Evolutionary conservation across 805 yeast species (phyloP).

Genomic region (Metschnikowia cubensis): DNA sequence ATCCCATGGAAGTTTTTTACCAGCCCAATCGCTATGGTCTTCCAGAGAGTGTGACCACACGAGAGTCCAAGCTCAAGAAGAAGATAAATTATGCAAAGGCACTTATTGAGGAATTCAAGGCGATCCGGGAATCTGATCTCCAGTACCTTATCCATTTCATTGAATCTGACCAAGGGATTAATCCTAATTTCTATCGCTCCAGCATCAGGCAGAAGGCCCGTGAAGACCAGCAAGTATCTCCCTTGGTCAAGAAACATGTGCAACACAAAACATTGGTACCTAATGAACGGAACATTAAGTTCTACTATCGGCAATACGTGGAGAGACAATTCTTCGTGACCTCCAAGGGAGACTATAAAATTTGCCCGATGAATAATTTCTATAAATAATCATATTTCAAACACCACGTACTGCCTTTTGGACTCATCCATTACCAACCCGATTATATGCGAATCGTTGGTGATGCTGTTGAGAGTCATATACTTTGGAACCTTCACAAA

Average conservation of each 20-base stretch:
- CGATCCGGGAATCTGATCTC: slow-evolving; percentile 21
- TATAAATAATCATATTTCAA: slow-evolving; percentile 34
- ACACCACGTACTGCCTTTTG: slow-evolving; percentile 36
- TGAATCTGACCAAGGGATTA: slow-evolving; percentile 10
- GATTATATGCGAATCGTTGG: slow-evolving; percentile 16
- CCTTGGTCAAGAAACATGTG: slow-evolving; percentile 16
- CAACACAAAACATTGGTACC: slow-evolving; percentile 28
- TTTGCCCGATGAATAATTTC: slow-evolving; percentile 26
- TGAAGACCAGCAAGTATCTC: slow-evolving; percentile 16
- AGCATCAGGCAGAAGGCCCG: slow-evolving; percentile 23
- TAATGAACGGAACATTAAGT: slow-evolving; percentile 26
- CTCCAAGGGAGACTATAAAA: slow-evolving; percentile 14
- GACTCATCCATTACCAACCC: slow-evolving; percentile 41
- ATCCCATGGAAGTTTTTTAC: slow-evolving; percentile 30
- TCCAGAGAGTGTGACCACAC: slow-evolving; percentile 26
- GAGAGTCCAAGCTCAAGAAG: slow-evolving; percentile 25
- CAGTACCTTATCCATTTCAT: slow-evolving; percentile 18
- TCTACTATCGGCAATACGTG: slow-evolving; percentile 25
- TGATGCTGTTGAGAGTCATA: slow-evolving; percentile 28
- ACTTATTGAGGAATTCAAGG: slow-evolving; percentile 18
- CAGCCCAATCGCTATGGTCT: slow-evolving; percentile 28
- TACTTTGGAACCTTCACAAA: slow-evolving; percentile 24
- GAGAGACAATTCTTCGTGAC: slow-evolving; percentile 28
- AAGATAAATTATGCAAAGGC: slow-evolving; percentile 24
- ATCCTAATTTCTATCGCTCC: slow-evolving; percentile 25